Conservation (phyloP, 352 stramenopile genomes). For the Globisporangium radiosum region DNA sequence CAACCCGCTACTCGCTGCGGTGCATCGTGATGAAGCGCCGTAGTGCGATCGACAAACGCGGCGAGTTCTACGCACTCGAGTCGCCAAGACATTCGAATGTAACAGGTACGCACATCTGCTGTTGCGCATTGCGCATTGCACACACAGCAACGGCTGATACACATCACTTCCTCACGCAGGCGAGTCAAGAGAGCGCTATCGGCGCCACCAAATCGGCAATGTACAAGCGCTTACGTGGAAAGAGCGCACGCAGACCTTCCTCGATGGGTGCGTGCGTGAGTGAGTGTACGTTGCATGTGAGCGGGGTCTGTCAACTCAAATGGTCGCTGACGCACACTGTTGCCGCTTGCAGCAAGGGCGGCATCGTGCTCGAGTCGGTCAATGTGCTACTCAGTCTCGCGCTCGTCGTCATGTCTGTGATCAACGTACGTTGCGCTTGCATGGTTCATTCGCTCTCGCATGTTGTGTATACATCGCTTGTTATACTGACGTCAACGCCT, state of each 20-base stretch:
- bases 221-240: constrained; percentile 36
- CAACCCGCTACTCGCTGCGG: background rate
- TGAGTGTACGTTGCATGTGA: background rate
- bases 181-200: background rate
- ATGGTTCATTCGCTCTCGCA: background rate
- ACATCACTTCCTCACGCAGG: background rate
- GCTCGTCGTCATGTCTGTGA: constrained; percentile 35
- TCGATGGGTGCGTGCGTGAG: constrained; percentile 24
- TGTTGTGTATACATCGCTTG: too few relatives aligned
- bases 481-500: too few relatives aligned
- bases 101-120: background rate
- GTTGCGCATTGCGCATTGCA: background rate
- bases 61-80: background rate
- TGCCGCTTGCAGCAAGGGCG: constrained; percentile 12
- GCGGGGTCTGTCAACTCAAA: background rate
- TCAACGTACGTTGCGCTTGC: constrained; percentile 15
- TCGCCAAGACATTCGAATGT: background rate
- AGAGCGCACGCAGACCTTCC: constrained; percentile 33
- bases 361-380: constrained; percentile 29
- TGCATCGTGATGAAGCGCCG: background rate
- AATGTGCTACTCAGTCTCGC: constrained; percentile 43
- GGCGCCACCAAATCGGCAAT: constrained; percentile 23
- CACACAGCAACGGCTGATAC: background rate
- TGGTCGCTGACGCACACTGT: background rate
- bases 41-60: background rate